These are phyloP conservation scores for Phalaenopsis hybrid DNA, from an alignment of 116 monocot species.

Conservation along the genomic window DNA sequence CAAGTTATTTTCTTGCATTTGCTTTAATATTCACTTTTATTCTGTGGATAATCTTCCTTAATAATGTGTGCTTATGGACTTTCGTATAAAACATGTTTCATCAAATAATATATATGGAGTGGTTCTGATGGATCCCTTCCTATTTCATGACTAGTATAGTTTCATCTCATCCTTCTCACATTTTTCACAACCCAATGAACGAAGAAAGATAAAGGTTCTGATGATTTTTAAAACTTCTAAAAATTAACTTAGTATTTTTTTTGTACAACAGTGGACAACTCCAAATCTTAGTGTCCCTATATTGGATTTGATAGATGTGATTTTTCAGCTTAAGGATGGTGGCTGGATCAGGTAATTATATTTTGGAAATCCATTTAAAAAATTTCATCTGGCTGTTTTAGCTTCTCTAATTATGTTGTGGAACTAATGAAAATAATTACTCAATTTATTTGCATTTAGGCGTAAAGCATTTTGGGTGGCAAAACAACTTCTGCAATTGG, in stretches of 20 bases:
- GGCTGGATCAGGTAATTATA: slow-evolving; percentile 84
- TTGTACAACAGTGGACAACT: slow-evolving; percentile 59
- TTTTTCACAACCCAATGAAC: neutral
- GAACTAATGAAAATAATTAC: neutral
- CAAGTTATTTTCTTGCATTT: too few species aligned
- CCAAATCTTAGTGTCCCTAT: slow-evolving; percentile 78
- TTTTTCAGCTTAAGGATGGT: slow-evolving; percentile 94
- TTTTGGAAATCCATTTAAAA: neutral
- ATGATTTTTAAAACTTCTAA: neutral
- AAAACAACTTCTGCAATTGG: slow-evolving; percentile 87
- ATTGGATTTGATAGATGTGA: slow-evolving; percentile 77
- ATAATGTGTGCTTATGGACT: neutral
- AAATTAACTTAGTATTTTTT: neutral
- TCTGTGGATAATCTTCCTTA: too few species aligned
- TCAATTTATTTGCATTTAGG: slow-evolving; percentile 27
- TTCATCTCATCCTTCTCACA: slow-evolving; percentile 3
- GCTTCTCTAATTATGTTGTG: neutral
- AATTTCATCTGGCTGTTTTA: neutral
- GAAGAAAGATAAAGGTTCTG: neutral
- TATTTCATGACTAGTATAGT: neutral
- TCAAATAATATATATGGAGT: neutral
- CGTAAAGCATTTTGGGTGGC: slow-evolving; percentile 93
- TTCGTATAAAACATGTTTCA: neutral
- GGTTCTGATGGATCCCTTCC: neutral
- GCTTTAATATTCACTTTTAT: too few species aligned